A percentile compares a stretch with the other conserved stretches of the same genome.
Conservation (phyloP, 2,329 filamentous ascomycete species). For the Aspergillus niger region DNA sequence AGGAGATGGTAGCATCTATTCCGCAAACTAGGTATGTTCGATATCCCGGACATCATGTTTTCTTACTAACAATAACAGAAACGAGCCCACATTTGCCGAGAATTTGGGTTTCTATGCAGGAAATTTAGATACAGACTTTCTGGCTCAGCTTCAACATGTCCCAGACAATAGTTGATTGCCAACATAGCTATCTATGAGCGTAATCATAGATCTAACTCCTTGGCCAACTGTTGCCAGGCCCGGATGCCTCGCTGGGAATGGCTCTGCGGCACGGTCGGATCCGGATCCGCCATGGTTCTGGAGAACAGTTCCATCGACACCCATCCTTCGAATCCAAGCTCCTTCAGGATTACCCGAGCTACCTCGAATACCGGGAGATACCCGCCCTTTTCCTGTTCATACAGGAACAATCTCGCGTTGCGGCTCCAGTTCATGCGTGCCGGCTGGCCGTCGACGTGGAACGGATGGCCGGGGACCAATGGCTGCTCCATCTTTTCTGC, state of each 20-base stretch:
- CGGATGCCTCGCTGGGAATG: constrained; percentile 54
- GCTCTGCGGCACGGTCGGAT: constrained; percentile 55
- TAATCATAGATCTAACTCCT: constrained; percentile 4
- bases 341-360: constrained; percentile 61
- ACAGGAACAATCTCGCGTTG: constrained; percentile 70
- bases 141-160: constrained; percentile 20
- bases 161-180: not conserved
- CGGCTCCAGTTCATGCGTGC: constrained; percentile 74
- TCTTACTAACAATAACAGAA: constrained; percentile 1
- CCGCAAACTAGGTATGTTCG: constrained; percentile 18
- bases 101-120: constrained; percentile 26
- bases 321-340: constrained; percentile 67
- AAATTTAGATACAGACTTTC: constrained; percentile 25
- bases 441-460: constrained; percentile 59
- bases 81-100: constrained; percentile 24
- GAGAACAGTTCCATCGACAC: constrained; percentile 71
- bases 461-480: constrained; percentile 58
- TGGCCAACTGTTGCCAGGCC: constrained; percentile 52
- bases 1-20: constrained; percentile 24
- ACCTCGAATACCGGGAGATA: constrained; percentile 68
- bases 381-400: constrained; percentile 59
- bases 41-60: not conserved
- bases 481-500: constrained; percentile 63
- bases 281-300: constrained; percentile 55
- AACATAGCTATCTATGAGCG: too few relatives aligned